Conservation (phyloP, 73 alveolate species). For the Paramecium tetraurelia region DNA sequence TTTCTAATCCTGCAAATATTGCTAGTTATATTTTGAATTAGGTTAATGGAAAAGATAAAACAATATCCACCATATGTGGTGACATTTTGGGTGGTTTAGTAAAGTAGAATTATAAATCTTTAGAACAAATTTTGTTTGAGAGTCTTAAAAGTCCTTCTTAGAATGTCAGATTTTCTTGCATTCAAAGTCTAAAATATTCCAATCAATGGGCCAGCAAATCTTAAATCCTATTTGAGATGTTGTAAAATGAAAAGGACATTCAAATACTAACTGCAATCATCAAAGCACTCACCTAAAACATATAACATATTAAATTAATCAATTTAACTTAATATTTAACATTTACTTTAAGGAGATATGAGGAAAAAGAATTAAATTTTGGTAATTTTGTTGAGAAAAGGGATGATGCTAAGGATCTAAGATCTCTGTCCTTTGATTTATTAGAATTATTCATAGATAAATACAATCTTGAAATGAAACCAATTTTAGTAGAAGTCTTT, state of each 20-base stretch:
- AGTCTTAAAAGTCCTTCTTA: not conserved
- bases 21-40: not conserved
- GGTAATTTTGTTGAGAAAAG: slow-evolving; percentile 36
- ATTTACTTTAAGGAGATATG: not conserved
- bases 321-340: not conserved
- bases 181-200: not conserved
- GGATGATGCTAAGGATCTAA: slow-evolving; percentile 46
- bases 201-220: not conserved
- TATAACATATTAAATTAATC: not conserved
- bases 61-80: not conserved
- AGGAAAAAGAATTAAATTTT: slow-evolving; percentile 41
- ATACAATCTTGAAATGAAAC: not conserved
- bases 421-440: slow-evolving; percentile 31
- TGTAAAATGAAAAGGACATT: not conserved
- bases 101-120: not conserved
- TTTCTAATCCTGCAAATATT: not conserved
- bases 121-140: not conserved
- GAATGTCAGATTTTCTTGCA: not conserved
- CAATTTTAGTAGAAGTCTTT: not conserved
- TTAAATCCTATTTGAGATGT: not conserved
- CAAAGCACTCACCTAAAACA: not conserved
- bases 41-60: not conserved
- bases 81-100: slow-evolving; percentile 5
- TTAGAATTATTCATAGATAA: not conserved
- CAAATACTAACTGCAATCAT: not conserved